Base-by-base conservation (phyloP, 139 green algal species). In the Nannochloris sp. region DNA sequence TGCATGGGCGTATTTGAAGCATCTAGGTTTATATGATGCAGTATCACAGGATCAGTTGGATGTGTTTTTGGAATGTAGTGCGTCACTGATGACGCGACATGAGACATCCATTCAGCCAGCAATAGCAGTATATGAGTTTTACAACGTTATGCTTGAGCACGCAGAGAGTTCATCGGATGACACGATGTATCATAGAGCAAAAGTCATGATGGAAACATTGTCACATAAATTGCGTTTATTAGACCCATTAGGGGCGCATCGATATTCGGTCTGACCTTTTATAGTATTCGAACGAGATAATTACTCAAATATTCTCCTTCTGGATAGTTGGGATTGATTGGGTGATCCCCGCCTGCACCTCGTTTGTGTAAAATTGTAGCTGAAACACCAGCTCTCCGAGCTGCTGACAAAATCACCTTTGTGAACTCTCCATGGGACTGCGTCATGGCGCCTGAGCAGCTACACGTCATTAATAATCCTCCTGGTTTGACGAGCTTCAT, bases 391-490 rank as follows among this genome's bases (percentile, higher is more conserved):
- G 68, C 71, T 19, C 55, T 48, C 1, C 12, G 5, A 2, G 76
- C 72, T 5, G 78, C 77, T 3, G 70, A 69, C 54, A 68, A 23
- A 15, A 90, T 60, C 64, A 87, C 72, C 2, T 57, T 54, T 29
- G 68, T 2, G 25, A 93, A 84, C 21, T 72, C 48, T 9, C 72
- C 75, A 60, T 68, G 81, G 60, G 93, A 83, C 0, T 16, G 14
- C 10, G 83, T 85, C 70, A 97, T 83, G 7, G 90, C 89, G 0
- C 89, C 89, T 16, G 71, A 86, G 83, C 90, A 98, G 54, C 80
- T 90, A 81, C 90, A 98, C 2, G 88, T 96, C 77, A 97, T 89
- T 12, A 98, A 83, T 34, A 98, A 61, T 2, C 92, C 90, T 0
- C 89, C 89, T 3, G 79, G 83, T 3, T 34, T 29, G 4, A 96